Base-by-base conservation (phyloP, 1,284 basidiomycete species). In the Tilletia walkeri region DNA sequence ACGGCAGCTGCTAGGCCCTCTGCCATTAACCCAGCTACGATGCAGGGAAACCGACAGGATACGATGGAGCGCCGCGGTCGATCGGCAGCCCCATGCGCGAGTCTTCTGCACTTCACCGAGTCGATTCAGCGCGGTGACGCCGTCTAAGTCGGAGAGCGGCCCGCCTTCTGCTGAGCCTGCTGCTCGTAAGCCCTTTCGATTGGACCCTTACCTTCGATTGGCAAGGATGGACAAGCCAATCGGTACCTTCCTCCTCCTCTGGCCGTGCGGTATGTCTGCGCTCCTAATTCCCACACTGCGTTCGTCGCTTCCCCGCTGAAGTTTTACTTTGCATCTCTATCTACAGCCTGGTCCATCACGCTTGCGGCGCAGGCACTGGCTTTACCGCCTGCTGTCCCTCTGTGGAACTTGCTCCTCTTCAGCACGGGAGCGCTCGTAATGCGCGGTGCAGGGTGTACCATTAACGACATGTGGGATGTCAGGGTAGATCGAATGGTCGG, bases 381-480 rank as follows among this genome's bases (percentile, higher is more conserved):
- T 3, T 67, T 77, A 12, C 71, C 74, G 1, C 69, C 72, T n/a
- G 73, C 77, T 2, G 72, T 73, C 0, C 77, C 76, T 49, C 68
- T 80, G 54, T 76, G 75, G 39, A 78, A 82, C 67, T 71, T 93
- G 49, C 86, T 88, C 36, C 86, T 99, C 0, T 99, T 99, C 80
- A 95, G 92, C 1, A 84, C 91, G 3, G 96, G 96, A 0, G 94
- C 96, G 0, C 80, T 97, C 56, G 88, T 99, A 69, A 99, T 99
- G 96, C 90, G 96, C 20, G 94, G 96, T 6, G 96, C 96, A 5
- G 96, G 96, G 4, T 99, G 96, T 84, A 98, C 94, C 0, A 96
- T 99, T 80, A 99, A 99, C 83, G 96, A 99, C 83, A 91, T 99
- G 90, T 99, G 96, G 95, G 96, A 99, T 87, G 88, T 74, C 89